Base-by-base conservation (phyloP, 139 green algal species). In the Picochlorum costavermella region DNA sequence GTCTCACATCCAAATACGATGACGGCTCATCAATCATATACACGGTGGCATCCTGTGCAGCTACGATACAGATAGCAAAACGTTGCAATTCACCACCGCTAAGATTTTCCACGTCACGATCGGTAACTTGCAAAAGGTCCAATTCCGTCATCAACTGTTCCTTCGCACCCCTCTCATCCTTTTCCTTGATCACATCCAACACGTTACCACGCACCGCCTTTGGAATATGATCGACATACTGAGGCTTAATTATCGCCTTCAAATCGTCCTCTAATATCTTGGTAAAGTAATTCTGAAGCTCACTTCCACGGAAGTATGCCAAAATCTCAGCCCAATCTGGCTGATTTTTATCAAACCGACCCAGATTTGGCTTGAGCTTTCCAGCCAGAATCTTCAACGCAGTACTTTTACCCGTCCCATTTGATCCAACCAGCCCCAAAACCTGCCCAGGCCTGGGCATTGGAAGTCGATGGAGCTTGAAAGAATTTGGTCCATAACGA, bases 1-100 rank as follows among this genome's bases (percentile, higher is more conserved):
- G 93, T 70, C 93, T 83, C 36, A 98, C 93, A 66, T 98, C 93
- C 51, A 98, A 82, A 74, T 98, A 98, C 20, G 83, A 94, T 29
- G 85, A 95, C 12, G 93, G 93, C 84, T 99, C 93, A 69, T 99
- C 93, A 61, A 99, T 87, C 93, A 99, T 99, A 83, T 98, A 99
- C 57, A 97, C 83, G 65, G 97, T 88, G 0, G 87, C 92, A 25
- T 83, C 59, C 76, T 97, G 90, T 14, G 76, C 76, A 8, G 87
- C 89, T 63, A 97, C 87, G 33, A 97, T 86, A 1, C 84, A 91
- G 33, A 98, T 98, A 49, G 93, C 93, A 86, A 98, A 98, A 44
- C 93, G 84, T 84, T 98, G 93, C 73, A 98, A 84, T 83, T 98
- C 93, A 0, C 93, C 93, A 25, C 93, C 92, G 1, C 85, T 95